phyloP scores from a whole-genome alignment of 202 grass and related monocot genomes.

The Cymbopogon flexuosus region DNA sequence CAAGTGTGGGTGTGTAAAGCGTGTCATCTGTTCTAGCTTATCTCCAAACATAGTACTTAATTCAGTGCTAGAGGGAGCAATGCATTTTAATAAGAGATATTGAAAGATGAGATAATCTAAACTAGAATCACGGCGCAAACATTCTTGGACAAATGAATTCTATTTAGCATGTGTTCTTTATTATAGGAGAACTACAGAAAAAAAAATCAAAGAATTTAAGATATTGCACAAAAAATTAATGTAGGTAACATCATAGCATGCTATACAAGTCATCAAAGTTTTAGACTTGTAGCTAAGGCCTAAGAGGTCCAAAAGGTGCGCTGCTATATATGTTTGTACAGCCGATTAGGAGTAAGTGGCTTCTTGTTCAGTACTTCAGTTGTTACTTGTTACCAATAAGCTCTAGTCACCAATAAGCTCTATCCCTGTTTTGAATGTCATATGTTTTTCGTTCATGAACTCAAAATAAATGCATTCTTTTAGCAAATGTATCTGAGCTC shows the following conservation, averaged over 20 bases:
- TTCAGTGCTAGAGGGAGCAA: not conserved
- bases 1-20: slow-evolving; percentile 27
- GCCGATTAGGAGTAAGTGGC: not conserved
- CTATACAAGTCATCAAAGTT: not conserved
- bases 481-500: no score
- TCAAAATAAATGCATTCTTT: not conserved
- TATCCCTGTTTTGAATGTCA: not conserved
- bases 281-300: not conserved
- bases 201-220: not conserved
- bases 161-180: not conserved
- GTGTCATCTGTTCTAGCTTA: slow-evolving; percentile 21
- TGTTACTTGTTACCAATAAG: not conserved
- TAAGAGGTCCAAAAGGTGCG: not conserved
- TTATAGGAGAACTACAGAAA: not conserved
- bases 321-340: not conserved
- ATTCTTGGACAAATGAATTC: slow-evolving; percentile 36
- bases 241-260: not conserved
- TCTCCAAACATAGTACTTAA: not conserved
- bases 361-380: not conserved
- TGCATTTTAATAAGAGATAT: not conserved
- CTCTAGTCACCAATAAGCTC: not conserved
- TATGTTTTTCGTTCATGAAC: not conserved
- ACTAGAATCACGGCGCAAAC: not conserved
- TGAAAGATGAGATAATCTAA: not conserved
- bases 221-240: not conserved